These are phyloP conservation scores for Lasiosphaeria hispida DNA, from an alignment of 495 filamentous ascomycete genomes.

Conservation along the genomic window DNA sequence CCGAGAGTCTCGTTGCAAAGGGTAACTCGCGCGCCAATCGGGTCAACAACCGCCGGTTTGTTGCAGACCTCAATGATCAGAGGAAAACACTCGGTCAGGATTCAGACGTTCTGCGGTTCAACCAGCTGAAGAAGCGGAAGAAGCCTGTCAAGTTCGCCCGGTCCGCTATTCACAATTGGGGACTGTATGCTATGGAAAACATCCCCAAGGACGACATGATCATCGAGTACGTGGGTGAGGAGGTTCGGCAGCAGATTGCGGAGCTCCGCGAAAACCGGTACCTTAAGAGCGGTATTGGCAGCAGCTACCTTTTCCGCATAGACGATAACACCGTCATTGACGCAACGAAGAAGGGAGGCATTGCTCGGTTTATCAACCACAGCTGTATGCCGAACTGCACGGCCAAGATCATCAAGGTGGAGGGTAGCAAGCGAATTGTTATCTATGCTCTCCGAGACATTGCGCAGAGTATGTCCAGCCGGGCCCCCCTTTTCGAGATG, in stretches of 20 bases:
- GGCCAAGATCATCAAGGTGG: slow-evolving; percentile 98
- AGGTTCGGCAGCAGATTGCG: slow-evolving; percentile 91
- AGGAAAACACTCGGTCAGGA: slow-evolving; percentile 84
- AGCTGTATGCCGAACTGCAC: slow-evolving; percentile 98
- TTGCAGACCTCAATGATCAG: slow-evolving; percentile 91
- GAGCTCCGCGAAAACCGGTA: slow-evolving; percentile 91
- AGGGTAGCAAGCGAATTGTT: slow-evolving; percentile 98
- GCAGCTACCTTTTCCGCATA: slow-evolving; percentile 96
- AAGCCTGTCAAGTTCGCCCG: slow-evolving; percentile 98
- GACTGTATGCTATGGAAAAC: slow-evolving; percentile 94
- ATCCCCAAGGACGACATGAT: slow-evolving; percentile 99
- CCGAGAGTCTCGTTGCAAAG: slow-evolving; percentile 75
- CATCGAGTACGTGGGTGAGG: slow-evolving; percentile 98
- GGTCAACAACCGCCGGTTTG: slow-evolving; percentile 89
- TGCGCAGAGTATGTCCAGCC: slow-evolving; percentile 70
- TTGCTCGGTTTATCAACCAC: slow-evolving; percentile 98
- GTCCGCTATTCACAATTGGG: slow-evolving; percentile 99
- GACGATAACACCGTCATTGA: slow-evolving; percentile 97
- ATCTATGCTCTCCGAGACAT: slow-evolving; percentile 98
- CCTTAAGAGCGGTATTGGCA: slow-evolving; percentile 93
- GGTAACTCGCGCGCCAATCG: slow-evolving; percentile 81
- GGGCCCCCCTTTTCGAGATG: background rate
- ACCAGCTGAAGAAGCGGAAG: slow-evolving; percentile 98
- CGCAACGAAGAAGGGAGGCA: slow-evolving; percentile 96
- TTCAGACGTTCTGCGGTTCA: slow-evolving; percentile 89